Percentiles rank a stretch among this genome's conserved stretches.
Conservation (phyloP, 306 rosid species). For the Pterocarpus santalinus region DNA sequence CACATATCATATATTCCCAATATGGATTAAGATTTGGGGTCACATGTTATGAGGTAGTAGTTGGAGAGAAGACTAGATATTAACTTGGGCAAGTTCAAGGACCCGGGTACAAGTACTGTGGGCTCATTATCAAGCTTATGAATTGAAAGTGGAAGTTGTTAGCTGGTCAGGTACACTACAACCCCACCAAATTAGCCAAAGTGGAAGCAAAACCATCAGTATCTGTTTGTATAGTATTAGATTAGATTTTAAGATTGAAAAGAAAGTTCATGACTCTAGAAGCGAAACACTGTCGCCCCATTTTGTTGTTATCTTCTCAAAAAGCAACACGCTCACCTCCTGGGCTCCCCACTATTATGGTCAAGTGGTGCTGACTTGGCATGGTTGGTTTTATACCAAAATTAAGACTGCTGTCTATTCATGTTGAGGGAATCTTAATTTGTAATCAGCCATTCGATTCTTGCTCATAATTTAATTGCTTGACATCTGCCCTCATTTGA, state of each 20-base stretch:
- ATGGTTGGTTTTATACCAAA: constrained; percentile 22
- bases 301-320: constrained; percentile 51
- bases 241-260: constrained; percentile 39
- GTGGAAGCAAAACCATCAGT: constrained; percentile 49
- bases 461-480: background rate
- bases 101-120: constrained; percentile 40
- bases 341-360: constrained; percentile 41
- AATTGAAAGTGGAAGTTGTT: constrained; percentile 65
- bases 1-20: constrained; percentile 50
- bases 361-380: constrained; percentile 52
- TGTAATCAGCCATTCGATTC: constrained; percentile 39
- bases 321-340: constrained; percentile 33
- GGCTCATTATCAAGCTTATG: constrained; percentile 35
- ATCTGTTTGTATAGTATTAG: constrained; percentile 51
- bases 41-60: constrained; percentile 56
- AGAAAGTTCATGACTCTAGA: constrained; percentile 47
- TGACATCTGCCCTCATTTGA: constrained; percentile 32
- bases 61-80: constrained; percentile 49
- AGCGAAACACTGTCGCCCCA: constrained; percentile 38
- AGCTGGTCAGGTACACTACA: constrained; percentile 52
- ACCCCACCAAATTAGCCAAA: constrained; percentile 53
- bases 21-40: constrained; percentile 54
- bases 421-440: constrained; percentile 24
- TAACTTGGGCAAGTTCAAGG: constrained; percentile 77
- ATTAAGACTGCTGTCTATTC: constrained; percentile 29